These are phyloP conservation scores for Deakozyma indianensis DNA, from an alignment of 805 yeast species.

Conservation along the genomic window DNA sequence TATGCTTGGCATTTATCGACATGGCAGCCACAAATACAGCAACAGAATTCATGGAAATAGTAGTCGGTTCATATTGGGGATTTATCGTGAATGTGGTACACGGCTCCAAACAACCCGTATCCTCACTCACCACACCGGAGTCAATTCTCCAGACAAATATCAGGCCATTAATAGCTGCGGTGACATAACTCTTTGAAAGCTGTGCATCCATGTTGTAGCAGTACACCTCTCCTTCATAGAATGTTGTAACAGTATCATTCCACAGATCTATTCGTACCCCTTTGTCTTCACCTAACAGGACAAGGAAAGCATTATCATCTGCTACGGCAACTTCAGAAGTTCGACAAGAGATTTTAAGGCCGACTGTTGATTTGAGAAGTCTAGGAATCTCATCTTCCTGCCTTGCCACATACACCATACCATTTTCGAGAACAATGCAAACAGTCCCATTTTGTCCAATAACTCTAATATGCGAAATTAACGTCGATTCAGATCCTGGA, in stretches of 20 bases:
- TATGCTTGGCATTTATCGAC: not conserved
- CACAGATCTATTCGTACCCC: not conserved
- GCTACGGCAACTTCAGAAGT: not conserved
- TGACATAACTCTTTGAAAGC: not conserved
- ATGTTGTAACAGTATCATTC: not conserved
- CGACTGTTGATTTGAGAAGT: not conserved
- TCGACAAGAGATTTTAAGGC: not conserved
- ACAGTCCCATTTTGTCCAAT: not conserved
- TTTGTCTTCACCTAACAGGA: not conserved
- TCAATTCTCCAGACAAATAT: not conserved
- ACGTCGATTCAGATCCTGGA: not conserved
- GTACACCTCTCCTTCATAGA: not conserved
- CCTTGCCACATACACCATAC: not conserved
- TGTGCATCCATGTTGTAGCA: not conserved
- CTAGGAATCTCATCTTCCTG: not conserved
- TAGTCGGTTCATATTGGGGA: constrained; percentile 3
- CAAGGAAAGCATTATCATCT: not conserved
- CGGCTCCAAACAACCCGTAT: not conserved
- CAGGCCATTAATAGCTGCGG: not conserved
- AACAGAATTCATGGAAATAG: constrained; percentile 12
- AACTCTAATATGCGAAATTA: not conserved
- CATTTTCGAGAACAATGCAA: not conserved
- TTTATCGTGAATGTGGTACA: not conserved
- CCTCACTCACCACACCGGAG: not conserved
- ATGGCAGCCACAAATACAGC: constrained; percentile 11